Evolutionary conservation across 140 eudicot species (phyloP).

Genomic region (Anethum foeniculum): DNA sequence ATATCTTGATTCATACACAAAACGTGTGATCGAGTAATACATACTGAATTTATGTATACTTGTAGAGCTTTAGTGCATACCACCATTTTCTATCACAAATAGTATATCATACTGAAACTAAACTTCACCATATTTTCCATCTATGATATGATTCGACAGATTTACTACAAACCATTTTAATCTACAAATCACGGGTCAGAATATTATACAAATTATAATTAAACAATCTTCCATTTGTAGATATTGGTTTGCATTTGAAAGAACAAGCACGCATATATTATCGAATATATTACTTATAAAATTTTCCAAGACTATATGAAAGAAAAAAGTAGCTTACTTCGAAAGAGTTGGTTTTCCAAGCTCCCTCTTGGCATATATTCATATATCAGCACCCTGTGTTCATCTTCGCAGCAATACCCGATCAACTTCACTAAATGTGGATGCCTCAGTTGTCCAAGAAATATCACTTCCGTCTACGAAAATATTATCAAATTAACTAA

Average conservation of each 20-base stretch:
- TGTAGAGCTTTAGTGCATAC: neutral
- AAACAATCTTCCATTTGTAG: neutral
- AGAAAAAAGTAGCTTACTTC: conserved; percentile 48
- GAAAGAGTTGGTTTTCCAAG: conserved; percentile 87
- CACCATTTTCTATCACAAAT: neutral
- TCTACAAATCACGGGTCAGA: neutral
- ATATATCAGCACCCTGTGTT: conserved; percentile 78
- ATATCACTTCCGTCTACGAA: conserved; percentile 74
- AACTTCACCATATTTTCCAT: neutral
- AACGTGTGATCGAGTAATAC: neutral
- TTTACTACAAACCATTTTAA: neutral
- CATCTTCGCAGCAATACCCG: conserved; percentile 90
- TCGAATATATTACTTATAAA: neutral
- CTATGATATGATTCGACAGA: neutral
- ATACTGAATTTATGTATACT: neutral
- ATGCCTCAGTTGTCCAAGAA: conserved; percentile 87
- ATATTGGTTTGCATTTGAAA: neutral
- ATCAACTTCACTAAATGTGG: conserved; percentile 86
- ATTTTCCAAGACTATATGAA: neutral
- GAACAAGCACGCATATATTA: neutral
- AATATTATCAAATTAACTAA: neutral
- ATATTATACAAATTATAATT: neutral
- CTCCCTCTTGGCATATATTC: conserved; percentile 97
- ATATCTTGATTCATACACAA: neutral
- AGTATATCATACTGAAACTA: neutral